These are phyloP conservation scores for Houttuynia cordata DNA, from an alignment of 164 flowering plant species.

Conservation along the genomic window DNA sequence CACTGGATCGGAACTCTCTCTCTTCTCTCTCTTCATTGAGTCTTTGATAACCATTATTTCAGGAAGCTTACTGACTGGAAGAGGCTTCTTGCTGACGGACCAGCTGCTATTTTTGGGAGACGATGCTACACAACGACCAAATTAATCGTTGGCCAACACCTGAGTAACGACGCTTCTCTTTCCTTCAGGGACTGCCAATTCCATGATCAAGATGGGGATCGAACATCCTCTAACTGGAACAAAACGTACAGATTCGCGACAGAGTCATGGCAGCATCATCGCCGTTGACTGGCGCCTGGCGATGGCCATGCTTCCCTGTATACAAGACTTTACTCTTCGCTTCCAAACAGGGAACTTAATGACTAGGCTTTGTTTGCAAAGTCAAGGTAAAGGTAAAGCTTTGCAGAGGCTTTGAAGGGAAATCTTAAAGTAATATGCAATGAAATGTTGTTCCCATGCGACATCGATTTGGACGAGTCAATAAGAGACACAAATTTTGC, in stretches of 20 bases:
- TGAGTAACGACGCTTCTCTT: conserved; percentile 17
- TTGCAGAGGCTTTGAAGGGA: no score
- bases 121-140: conserved; percentile 31
- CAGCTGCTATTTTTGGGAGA: conserved; percentile 44
- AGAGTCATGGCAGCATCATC: no score
- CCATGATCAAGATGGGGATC: conserved; percentile 75
- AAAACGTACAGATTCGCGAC: conserved; percentile 50
- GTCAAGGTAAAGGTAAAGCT: no score
- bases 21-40: no score
- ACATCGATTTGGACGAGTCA: neutral
- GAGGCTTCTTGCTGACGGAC: conserved; percentile 62
- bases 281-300: no score
- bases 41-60: conserved; percentile 79
- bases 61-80: conserved; percentile 37
- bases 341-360: no score
- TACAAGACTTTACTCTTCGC: no score
- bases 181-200: conserved; percentile 38
- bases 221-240: conserved; percentile 44
- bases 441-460: no score
- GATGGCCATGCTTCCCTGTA: no score
- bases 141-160: conserved; percentile 34
- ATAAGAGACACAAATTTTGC: neutral
- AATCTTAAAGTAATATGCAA: no score
- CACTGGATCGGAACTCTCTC: conserved; percentile 54
- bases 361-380: no score